phyloP scores from a whole-genome alignment of 352 stramenopile species.

The Albugo laibachii region DNA sequence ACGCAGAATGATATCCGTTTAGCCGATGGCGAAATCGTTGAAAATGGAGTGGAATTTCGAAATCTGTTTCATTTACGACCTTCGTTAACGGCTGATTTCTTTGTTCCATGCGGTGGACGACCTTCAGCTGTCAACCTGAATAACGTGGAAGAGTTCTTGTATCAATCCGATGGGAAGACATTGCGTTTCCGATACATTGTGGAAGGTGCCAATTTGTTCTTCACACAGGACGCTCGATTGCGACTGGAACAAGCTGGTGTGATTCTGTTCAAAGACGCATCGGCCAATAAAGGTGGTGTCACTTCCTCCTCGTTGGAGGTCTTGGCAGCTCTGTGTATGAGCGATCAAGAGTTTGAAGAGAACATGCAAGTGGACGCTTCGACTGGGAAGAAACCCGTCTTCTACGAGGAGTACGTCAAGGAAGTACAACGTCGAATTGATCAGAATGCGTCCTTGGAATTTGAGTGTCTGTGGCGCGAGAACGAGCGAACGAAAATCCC shows the following conservation, averaged over 20 bases:
- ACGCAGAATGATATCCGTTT: slow-evolving; percentile 56
- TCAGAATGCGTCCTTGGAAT: slow-evolving; percentile 55
- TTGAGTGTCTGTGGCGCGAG: slow-evolving; percentile 70
- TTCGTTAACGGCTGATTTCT: slow-evolving; percentile 87
- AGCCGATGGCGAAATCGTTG: slow-evolving; percentile 43
- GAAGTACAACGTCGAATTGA: slow-evolving; percentile 68
- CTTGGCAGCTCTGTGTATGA: slow-evolving; percentile 47
- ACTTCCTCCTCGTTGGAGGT: slow-evolving; percentile 65
- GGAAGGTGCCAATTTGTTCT: slow-evolving; percentile 95
- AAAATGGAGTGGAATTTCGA: slow-evolving; percentile 89
- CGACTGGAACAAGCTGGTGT: slow-evolving; percentile 89
- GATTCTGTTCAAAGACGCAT: slow-evolving; percentile 94
- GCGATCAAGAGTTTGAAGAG: slow-evolving; percentile 51
- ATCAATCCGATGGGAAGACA: slow-evolving; percentile 35
- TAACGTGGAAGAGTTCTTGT: slow-evolving; percentile 87
- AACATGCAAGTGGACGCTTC: slow-evolving; percentile 61
- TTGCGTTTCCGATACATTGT: slow-evolving; percentile 91
- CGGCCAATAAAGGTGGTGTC: slow-evolving; percentile 74
- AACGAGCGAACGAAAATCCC: slow-evolving; percentile 46
- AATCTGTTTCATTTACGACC: slow-evolving; percentile 94
- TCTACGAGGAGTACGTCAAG: slow-evolving; percentile 61
- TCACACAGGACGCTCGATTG: slow-evolving; percentile 88
- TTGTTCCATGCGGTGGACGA: slow-evolving; percentile 90
- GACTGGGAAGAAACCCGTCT: slow-evolving; percentile 28
- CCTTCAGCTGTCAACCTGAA: slow-evolving; percentile 90